Evolutionary conservation across 495 filamentous ascomycete genomes (phyloP), one percentile per base, ranked within the genome.

Genomic region (Niebla homalea): DNA sequence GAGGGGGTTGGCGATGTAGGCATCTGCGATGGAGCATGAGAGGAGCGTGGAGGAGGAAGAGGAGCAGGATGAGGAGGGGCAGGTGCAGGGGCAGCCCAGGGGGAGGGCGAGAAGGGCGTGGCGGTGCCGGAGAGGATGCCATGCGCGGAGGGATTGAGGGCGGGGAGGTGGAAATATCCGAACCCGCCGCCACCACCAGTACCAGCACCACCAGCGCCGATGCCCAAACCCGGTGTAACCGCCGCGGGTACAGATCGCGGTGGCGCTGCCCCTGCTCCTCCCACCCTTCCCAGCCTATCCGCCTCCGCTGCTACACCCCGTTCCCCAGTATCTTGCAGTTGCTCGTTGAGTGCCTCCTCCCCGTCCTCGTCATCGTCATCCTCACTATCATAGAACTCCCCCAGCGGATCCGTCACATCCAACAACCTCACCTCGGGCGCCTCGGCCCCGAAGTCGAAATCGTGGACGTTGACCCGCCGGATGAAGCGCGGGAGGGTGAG

Each of bases 401-500:
- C 78, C 42, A 96, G 77, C 0, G 92, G 92, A 64, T 97, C 90
- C 59, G 89, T 90, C 51, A 99, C 86, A 58, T 96, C 90, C 67
- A 95, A 96, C 39, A 99, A 79, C 62, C 93, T 87, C 21, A 99
- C 70, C 51, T 87, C 78, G 1, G 92, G 92, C 1, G 81, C 72
- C 43, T 92, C 78, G 2, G 70, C 77, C 19, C 92, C 92, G 59
- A 99, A 97, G 20, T 89, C 83, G 61, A 99, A 99, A 38, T 84
- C 80, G 64, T 94, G 90, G 22, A 94, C 87, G 18, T 89, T 80
- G 36, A 99, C 93, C 10, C 87, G 90, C 54, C 92, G 89, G 66
- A 99, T 96, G 70, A 97, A 96, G 46, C 87, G 84, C 35, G 92
- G 92, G 25, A 99, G 75, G 14, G 85, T 72, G 38, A 96, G 80